Conservation (phyloP, 73 alveolate species). For the Tetrahymena thermophila region DNA sequence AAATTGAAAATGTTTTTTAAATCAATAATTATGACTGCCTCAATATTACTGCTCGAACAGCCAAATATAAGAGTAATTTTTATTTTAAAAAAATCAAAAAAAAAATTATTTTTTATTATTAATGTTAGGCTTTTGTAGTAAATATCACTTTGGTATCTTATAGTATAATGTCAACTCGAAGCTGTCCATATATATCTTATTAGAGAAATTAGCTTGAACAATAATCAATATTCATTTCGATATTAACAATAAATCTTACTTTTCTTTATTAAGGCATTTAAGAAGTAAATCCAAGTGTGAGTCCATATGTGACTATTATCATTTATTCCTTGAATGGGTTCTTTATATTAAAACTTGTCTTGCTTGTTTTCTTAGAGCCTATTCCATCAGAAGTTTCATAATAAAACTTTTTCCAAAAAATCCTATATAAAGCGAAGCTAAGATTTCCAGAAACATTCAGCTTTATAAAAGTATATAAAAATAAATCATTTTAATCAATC, state of each 20-base stretch:
- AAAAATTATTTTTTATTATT: neutral
- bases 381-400: neutral
- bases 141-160: neutral
- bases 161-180: neutral
- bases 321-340: neutral
- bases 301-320: neutral
- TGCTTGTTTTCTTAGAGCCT: neutral
- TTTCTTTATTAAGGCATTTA: neutral
- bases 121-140: neutral
- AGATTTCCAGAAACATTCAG: neutral
- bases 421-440: neutral
- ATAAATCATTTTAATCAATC: neutral
- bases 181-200: neutral
- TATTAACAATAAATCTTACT: neutral
- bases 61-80: neutral
- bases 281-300: neutral
- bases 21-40: neutral
- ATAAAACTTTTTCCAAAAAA: neutral
- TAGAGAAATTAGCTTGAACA: neutral
- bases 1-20: neutral
- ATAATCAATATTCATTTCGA: neutral
- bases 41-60: neutral
- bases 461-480: neutral
- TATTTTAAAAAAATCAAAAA: neutral
- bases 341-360: neutral